These are phyloP conservation scores for Colletotrichum orbiculare DNA, from an alignment of 2,329 filamentous ascomycete species.

Conservation along the genomic window DNA sequence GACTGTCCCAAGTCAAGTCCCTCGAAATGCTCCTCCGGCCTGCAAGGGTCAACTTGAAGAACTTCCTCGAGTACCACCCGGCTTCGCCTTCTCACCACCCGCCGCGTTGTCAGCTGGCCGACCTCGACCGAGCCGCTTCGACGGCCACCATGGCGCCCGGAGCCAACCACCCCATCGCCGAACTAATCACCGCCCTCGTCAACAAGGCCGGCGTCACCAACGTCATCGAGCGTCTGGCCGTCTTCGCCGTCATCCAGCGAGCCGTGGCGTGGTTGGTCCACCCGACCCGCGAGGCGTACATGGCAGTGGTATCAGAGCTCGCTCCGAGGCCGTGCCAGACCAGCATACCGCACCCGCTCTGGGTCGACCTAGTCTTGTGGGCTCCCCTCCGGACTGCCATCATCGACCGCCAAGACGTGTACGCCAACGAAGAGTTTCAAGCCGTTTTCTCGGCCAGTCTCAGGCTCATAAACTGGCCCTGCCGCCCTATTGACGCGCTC, in stretches of 20 bases:
- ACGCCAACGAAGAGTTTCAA: conserved; percentile 51
- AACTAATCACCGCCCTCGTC: conserved; percentile 45
- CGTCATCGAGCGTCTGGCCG: conserved; percentile 46
- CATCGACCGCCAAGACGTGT: conserved; percentile 48
- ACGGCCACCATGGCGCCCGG: background rate
- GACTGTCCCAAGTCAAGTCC: conserved; percentile 43
- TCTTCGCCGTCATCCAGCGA: conserved; percentile 46
- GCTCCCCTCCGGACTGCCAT: conserved; percentile 48
- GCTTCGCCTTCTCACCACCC: conserved; percentile 25
- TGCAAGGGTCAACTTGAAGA: conserved; percentile 46
- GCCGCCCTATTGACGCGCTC: conserved; percentile 40
- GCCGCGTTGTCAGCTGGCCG: conserved; percentile 32
- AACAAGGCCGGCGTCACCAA: conserved; percentile 43
- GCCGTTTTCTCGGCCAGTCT: conserved; percentile 47
- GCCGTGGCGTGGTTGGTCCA: conserved; percentile 45
- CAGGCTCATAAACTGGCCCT: conserved; percentile 49
- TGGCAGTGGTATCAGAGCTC: conserved; percentile 39
- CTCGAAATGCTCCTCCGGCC: conserved; percentile 47
- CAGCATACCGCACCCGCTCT: conserved; percentile 43
- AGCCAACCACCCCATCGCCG: conserved; percentile 43
- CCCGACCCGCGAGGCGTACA: conserved; percentile 46
- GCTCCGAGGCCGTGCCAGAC: conserved; percentile 44
- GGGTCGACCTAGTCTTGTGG: conserved; percentile 49
- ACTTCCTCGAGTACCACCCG: conserved; percentile 46
- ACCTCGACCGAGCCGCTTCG: conserved; percentile 37